Percentiles rank a stretch among this genome's conserved stretches.
Evolutionary conservation across 768 basidiomycete species (phyloP).

Genomic region (Udeniomyces megalosporus): DNA sequence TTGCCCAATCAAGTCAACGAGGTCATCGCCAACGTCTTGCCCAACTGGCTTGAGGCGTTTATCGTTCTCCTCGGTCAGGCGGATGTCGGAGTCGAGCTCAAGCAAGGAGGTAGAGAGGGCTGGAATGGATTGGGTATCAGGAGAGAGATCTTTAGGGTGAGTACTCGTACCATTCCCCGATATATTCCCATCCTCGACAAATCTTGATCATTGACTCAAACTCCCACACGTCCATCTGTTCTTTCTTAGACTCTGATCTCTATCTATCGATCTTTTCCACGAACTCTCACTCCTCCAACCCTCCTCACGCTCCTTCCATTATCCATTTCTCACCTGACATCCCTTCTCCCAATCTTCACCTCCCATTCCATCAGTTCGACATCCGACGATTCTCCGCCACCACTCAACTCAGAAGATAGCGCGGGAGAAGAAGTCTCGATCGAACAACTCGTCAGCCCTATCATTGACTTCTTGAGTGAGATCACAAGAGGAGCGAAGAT

Average conservation of each 20-base stretch:
- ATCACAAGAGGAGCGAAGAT: conserved; percentile 45
- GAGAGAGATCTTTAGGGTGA: conserved; percentile 70
- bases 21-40: conserved; percentile 61
- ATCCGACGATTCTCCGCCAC: conserved; percentile 32
- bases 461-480: conserved; percentile 63
- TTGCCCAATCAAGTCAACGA: conserved; percentile 74
- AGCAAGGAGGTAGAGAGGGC: conserved; percentile 44
- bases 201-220: no score
- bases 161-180: conserved; percentile 17
- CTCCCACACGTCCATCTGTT: no score
- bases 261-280: conserved; percentile 67
- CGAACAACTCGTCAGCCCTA: conserved; percentile 54
- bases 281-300: conserved; percentile 41
- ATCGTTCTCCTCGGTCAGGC: conserved; percentile 42
- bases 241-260: conserved; percentile 52
- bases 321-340: conserved; percentile 36
- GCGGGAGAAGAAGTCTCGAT: conserved; percentile 48
- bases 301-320: conserved; percentile 24
- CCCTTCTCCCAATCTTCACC: conserved; percentile 38
- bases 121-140: conserved; percentile 74
- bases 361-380: conserved; percentile 28
- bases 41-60: conserved; percentile 86
- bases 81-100: conserved; percentile 32
- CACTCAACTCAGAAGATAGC: conserved; percentile 47
- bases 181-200: no score